Conservation (phyloP, 306 rosid genomes). For the Quercus glauca region DNA sequence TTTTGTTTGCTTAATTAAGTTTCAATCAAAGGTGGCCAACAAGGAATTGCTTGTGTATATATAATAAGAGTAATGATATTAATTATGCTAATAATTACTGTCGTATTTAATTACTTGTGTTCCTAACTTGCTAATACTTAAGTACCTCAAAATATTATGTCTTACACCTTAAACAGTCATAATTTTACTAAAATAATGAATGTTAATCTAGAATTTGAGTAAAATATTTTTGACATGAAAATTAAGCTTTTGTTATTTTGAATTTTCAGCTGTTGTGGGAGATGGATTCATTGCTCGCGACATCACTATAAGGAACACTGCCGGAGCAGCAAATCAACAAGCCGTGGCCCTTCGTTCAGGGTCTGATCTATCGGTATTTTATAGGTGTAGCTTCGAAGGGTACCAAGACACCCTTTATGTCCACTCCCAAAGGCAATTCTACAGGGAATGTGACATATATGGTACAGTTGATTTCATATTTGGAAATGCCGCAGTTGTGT, state of each 20-base stretch:
- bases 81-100: too few relatives aligned
- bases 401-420: constrained; percentile 80
- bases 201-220: too few relatives aligned
- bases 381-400: constrained; percentile 70
- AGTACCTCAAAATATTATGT: too few relatives aligned
- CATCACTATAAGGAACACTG: constrained; percentile 82
- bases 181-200: too few relatives aligned
- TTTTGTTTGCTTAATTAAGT: too few relatives aligned
- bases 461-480: constrained; percentile 87
- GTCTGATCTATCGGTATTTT: constrained; percentile 75
- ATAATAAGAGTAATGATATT: too few relatives aligned
- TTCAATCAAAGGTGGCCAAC: too few relatives aligned
- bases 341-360: constrained; percentile 91
- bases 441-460: constrained; percentile 67
- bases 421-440: constrained; percentile 68
- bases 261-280: constrained; percentile 57
- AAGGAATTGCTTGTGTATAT: too few relatives aligned
- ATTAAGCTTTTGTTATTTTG: not conserved
- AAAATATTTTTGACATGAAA: too few relatives aligned
- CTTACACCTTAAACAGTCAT: too few relatives aligned
- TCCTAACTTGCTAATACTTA: too few relatives aligned
- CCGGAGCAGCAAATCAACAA: constrained; percentile 72
- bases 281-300: constrained; percentile 73
- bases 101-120: too few relatives aligned
- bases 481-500: constrained; percentile 77